These are phyloP conservation scores for Coemansia sp. DNA, from an alignment of 192 early-diverging fungal species.

Conservation along the genomic window DNA sequence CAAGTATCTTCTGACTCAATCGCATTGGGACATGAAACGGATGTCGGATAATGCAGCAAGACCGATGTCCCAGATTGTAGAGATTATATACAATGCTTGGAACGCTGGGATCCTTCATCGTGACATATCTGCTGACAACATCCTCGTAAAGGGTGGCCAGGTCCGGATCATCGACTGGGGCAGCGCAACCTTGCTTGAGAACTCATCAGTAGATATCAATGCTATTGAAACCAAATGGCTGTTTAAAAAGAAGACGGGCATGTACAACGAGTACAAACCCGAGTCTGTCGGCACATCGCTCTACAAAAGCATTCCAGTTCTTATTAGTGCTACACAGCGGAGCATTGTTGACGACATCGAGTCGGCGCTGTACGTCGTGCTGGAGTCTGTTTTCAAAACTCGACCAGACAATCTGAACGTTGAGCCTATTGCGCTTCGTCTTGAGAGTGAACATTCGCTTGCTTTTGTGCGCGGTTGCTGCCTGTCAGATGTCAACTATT, in stretches of 20 bases:
- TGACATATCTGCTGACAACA: background rate
- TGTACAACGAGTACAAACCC: background rate
- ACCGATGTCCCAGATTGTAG: background rate
- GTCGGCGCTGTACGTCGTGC: background rate
- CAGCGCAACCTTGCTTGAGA: background rate
- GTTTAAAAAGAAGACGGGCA: background rate
- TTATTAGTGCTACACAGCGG: background rate
- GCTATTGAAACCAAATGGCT: background rate
- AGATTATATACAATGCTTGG: background rate
- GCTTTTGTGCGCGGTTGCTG: background rate
- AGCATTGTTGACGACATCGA: background rate
- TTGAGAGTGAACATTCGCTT: background rate
- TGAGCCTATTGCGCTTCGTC: too few relatives aligned
- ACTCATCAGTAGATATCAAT: background rate
- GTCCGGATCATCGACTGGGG: slow-evolving; percentile 1
- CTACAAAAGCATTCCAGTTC: background rate
- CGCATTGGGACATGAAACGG: background rate
- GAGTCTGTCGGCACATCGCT: background rate
- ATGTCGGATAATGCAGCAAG: background rate
- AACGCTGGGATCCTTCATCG: slow-evolving; percentile 2
- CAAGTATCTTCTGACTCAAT: background rate
- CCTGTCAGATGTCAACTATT: background rate
- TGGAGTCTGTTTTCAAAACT: background rate
- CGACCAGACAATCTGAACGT: background rate
- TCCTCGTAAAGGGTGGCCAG: background rate